Evolutionary conservation across 108 stramenopile species (phyloP).

Genomic region (Nitzschia palea): DNA sequence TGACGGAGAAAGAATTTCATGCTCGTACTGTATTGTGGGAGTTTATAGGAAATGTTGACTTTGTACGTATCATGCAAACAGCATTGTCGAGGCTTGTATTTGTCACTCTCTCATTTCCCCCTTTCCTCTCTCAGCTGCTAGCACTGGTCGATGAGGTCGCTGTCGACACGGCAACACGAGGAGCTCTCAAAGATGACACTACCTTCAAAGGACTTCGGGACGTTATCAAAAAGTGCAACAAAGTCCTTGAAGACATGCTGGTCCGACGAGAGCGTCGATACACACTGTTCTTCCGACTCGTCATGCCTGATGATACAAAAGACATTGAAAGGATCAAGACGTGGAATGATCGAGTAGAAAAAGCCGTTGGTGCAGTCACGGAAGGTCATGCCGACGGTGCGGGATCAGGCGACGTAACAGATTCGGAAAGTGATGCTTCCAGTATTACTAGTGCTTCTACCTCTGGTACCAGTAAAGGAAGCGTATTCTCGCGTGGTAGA

Average conservation of each 20-base stretch:
- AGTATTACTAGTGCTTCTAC: constrained; percentile 34
- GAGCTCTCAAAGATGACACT: constrained; percentile 83
- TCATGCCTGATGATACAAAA: constrained; percentile 48
- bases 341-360: constrained; percentile 84
- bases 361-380: constrained; percentile 77
- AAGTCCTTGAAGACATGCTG: constrained; percentile 80
- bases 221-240: constrained; percentile 88
- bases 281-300: constrained; percentile 76
- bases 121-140: constrained; percentile 39
- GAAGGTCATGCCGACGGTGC: constrained; percentile 22
- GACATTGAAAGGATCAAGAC: constrained; percentile 65
- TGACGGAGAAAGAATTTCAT: constrained; percentile 39
- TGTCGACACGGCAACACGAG: constrained; percentile 81
- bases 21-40: constrained; percentile 64
- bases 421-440: constrained; percentile 42
- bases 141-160: constrained; percentile 86
- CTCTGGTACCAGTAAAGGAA: constrained; percentile 40
- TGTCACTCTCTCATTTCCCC: not conserved
- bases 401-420: constrained; percentile 33
- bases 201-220: constrained; percentile 81
- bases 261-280: constrained; percentile 77
- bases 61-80: constrained; percentile 48
- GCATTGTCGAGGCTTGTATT: not conserved
- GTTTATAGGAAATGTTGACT: constrained; percentile 82
- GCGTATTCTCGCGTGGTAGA: constrained; percentile 68